Evolutionary conservation across 2,329 filamentous ascomycete species (phyloP).

Genomic region (Parastagonospora nodorum): DNA sequence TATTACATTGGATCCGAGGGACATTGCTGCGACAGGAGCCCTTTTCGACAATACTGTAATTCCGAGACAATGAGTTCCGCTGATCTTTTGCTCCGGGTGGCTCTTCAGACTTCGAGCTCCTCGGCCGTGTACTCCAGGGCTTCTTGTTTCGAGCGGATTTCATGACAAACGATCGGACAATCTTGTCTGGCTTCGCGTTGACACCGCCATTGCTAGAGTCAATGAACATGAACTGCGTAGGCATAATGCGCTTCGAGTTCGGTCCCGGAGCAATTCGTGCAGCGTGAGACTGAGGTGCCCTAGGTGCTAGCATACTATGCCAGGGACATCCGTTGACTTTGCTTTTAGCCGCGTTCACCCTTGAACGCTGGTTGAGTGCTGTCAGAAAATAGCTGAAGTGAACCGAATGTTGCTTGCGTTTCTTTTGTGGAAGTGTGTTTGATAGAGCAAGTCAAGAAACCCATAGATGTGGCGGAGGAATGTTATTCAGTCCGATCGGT

Average conservation of each 20-base stretch:
- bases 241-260: conserved; percentile 15
- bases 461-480: conserved; percentile 11
- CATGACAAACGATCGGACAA: conserved; percentile 45
- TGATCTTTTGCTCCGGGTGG: conserved; percentile 1
- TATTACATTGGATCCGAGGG: neutral
- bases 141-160: conserved; percentile 38
- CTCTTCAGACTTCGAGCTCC: conserved; percentile 19
- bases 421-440: neutral
- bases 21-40: neutral
- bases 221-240: conserved; percentile 43
- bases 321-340: conserved; percentile 5
- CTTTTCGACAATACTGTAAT: conserved; percentile 2
- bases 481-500: conserved; percentile 18
- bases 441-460: conserved; percentile 3
- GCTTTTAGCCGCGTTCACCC: conserved; percentile 6
- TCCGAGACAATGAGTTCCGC: conserved; percentile 3
- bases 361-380: too few relatives aligned
- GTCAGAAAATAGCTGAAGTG: too few relatives aligned
- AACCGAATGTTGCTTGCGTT: too few relatives aligned
- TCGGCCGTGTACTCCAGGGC: conserved; percentile 40
- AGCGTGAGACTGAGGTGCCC: neutral
- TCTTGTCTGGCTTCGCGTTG: conserved; percentile 38
- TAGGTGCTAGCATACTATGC: conserved; percentile 16
- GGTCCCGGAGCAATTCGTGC: conserved; percentile 3
- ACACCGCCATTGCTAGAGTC: conserved; percentile 36